Evolutionary conservation across 192 early-diverging fungal species (phyloP), one percentile per base, ranked within the genome.

Genomic region (Umbelopsis sp.): DNA sequence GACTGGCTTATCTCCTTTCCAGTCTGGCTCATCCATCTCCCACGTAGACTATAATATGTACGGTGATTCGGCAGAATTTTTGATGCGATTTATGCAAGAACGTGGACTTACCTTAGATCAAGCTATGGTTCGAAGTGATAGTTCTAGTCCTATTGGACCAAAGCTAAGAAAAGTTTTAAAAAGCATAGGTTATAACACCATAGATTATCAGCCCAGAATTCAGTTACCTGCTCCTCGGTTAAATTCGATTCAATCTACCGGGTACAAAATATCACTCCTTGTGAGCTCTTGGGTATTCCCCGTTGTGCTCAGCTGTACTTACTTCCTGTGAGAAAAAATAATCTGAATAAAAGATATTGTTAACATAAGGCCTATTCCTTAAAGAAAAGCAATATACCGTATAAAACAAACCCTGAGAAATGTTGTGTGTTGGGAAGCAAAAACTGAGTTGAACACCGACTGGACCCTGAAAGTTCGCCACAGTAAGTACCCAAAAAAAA

Each of bases 71-170:
- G 25, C 53, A 16, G 81, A 82, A 47, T 82, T 79, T 52, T 73
- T 82, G 16, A 82, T 82, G 81, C 68, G 70, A 6, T 82, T 51
- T 47, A 65, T 79, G 67, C 69, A 75, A 62, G 77, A 82, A 24
- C 71, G 71, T n/a, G 81, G 81, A 17, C 41, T 80, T 29, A 65
- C 74, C 0, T 17, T 74, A 6, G 53, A 44, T 0, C 41, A 78
- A 21, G 68, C 53, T 4, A 56, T 81, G 34, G 22, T 31, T 14
- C n/a, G 34, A 38, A 71, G 71, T 29, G 70, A 67, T 0, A 24
- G 51, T 12, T 45, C n/a, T 0, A 53, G 71, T 47, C 53, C 69
- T 26, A 73, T 82, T 29, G 74, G 81, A 14, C 81, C 81, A 12
- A 10, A 70, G 12, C 16, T 82, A 21, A 73, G 73, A 21, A 43